Conservation (phyloP, 208 protist genomes). For the Trichomonas gallinae region DNA sequence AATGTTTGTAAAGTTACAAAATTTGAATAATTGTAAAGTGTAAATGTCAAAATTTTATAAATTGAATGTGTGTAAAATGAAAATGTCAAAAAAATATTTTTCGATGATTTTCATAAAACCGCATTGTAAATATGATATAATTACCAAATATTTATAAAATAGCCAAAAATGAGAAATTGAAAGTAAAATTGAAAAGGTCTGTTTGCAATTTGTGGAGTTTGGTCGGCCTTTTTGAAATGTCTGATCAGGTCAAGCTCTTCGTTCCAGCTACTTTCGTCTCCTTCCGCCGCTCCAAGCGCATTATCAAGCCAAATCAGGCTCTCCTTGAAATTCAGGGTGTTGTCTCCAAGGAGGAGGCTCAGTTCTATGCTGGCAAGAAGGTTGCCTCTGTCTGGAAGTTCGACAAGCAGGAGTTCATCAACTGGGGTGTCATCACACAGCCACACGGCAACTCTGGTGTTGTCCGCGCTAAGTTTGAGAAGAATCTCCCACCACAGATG, state of each 20-base stretch:
- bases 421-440: not conserved
- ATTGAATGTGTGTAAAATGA: too few species aligned
- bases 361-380: constrained; percentile 22
- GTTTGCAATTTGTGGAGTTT: not conserved
- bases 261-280: not conserved
- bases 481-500: not conserved
- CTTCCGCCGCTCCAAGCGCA: not conserved
- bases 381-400: not conserved
- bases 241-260: not conserved
- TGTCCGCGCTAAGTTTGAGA: constrained; percentile 20
- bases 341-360: not conserved
- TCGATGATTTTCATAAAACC: too few species aligned
- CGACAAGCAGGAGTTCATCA: not conserved
- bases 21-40: too few species aligned
- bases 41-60: too few species aligned
- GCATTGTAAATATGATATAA: too few species aligned
- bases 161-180: too few species aligned
- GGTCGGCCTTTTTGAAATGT: not conserved
- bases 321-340: not conserved
- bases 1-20: too few species aligned
- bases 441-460: constrained; percentile 18
- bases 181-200: not conserved
- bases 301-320: not conserved
- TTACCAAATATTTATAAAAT: too few species aligned
- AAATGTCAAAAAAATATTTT: too few species aligned